These are phyloP conservation scores for Ascochyta fabae DNA, from an alignment of 2,329 filamentous ascomycete genomes.

Conservation along the genomic window DNA sequence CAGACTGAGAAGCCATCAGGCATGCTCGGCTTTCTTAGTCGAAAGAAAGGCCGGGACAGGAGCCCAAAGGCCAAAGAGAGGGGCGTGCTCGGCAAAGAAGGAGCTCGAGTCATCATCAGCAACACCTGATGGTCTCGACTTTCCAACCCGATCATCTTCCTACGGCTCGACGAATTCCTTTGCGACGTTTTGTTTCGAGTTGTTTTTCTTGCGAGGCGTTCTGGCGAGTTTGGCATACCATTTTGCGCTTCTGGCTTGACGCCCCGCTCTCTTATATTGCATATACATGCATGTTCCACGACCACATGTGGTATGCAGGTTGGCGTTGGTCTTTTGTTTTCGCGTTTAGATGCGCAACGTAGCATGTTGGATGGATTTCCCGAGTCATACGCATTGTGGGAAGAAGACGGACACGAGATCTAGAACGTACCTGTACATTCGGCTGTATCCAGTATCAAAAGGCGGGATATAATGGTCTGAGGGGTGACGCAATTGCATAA, in stretches of 20 bases:
- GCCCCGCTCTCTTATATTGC: conserved; percentile 19
- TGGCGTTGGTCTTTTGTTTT: conserved; percentile 20
- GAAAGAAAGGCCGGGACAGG: conserved; percentile 88
- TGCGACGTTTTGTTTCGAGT: conserved; percentile 27
- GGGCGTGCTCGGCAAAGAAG: conserved; percentile 93
- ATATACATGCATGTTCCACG: conserved; percentile 25
- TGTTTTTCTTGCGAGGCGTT: conserved; percentile 40
- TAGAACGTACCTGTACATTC: conserved; percentile 16
- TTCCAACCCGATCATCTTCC: conserved; percentile 4
- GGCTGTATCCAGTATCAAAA: conserved; percentile 9
- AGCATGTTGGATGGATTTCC: conserved; percentile 15
- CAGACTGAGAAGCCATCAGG: conserved; percentile 65
- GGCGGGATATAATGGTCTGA: conserved; percentile 6
- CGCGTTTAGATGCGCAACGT: conserved; percentile 13
- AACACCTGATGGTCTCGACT: conserved; percentile 41
- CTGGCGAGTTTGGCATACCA: conserved; percentile 31
- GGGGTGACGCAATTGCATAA: conserved; percentile 13
- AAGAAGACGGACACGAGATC: conserved; percentile 4
- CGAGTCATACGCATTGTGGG: conserved; percentile 8
- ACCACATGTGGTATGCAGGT: conserved; percentile 20
- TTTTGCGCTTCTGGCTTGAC: conserved; percentile 22
- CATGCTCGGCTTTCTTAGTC: conserved; percentile 86
- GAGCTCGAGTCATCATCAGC: conserved; percentile 69
- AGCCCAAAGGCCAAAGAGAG: conserved; percentile 94
- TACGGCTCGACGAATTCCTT: conserved; percentile 41